Evolutionary conservation across 371 early-diverging fungal genomes (phyloP), one percentile per base, ranked within the genome.

Genomic region (Mortierella sp.): DNA sequence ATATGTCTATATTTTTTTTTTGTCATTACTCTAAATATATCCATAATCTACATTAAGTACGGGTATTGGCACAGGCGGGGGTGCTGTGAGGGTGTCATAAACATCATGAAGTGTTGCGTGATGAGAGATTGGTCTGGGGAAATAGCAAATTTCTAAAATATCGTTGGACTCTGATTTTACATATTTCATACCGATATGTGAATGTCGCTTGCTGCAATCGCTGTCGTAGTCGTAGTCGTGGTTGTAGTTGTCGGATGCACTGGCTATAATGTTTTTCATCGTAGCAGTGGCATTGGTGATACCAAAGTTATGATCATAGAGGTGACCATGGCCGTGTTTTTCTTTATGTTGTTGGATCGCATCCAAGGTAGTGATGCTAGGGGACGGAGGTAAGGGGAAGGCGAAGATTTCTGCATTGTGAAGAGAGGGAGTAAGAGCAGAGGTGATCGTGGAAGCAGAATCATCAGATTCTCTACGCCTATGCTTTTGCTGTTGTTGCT

Each of bases 91-190:
- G 55, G 4, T 55, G 22, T 43, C 63, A 62, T 43, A 62, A 43
- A 62, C 33, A 16, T 55, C 55, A 55, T 28, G 28, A 28, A 55
- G 55, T 13, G 22, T 28, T 9, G 55, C 55, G 13, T 55, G 55
- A 13, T 55, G 55, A 13, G 55, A 55, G 7, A 55, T 9, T 9
- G 55, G 55, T 28, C 55, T 55, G 8, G 55, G 55, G 10, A 55
- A 55, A 10, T 55, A 55, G 22, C 55, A 55, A 55, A 55, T 55
- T 24, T 55, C 45, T 16, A 45, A 19, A 55, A 55, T 55, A 28
- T 55, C 28, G 22, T 55, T 32, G 8, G 28, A 28, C 11, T 9
- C 8, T 2, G 55, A 24, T 16, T 22, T 55, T 8, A 55, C 55
- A 28, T 4, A 13, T 55, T 55, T 22, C 28, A 55, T 55, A 10